phyloP scores from a whole-genome alignment of 257 asterid genomes.

The Euphrasia confusa region DNA sequence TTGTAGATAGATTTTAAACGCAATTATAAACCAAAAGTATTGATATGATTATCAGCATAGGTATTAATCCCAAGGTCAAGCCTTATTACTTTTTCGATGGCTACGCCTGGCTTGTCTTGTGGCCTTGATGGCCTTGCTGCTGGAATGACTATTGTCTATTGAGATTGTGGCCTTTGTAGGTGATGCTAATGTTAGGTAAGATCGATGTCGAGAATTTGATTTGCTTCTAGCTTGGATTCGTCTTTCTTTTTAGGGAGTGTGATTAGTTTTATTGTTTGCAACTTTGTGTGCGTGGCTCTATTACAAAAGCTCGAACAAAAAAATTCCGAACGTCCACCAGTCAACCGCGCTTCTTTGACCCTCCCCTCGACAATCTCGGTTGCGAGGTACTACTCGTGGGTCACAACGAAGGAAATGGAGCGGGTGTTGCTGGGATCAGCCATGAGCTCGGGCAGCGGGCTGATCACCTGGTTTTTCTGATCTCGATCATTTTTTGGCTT shows the following conservation, averaged over 20 bases:
- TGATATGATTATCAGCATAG: slow-evolving; percentile 80
- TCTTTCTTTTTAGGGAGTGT: not conserved
- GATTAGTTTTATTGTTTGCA: not conserved
- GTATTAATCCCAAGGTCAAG: slow-evolving; percentile 77
- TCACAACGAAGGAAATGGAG: no score
- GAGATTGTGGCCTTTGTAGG: slow-evolving; percentile 51
- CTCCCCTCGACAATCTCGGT: no score
- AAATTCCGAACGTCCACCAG: no score
- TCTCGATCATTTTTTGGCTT: no score
- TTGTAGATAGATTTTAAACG: no score
- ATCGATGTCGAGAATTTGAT: not conserved
- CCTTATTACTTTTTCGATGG: slow-evolving; percentile 74
- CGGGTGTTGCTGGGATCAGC: no score
- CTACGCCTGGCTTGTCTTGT: slow-evolving; percentile 76
- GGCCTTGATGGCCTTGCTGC: slow-evolving; percentile 84
- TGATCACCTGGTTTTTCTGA: no score
- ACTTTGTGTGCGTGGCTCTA: no score
- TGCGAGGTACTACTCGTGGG: no score
- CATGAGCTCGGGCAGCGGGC: no score
- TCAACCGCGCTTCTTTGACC: no score
- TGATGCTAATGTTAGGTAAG: slow-evolving; percentile 80
- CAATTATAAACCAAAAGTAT: slow-evolving; percentile 20
- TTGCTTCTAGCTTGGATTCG: not conserved
- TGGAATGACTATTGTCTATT: slow-evolving; percentile 56
- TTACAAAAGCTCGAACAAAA: no score